Evolutionary conservation across 108 stramenopile genomes (phyloP).

Genomic region (Seminavis robusta): DNA sequence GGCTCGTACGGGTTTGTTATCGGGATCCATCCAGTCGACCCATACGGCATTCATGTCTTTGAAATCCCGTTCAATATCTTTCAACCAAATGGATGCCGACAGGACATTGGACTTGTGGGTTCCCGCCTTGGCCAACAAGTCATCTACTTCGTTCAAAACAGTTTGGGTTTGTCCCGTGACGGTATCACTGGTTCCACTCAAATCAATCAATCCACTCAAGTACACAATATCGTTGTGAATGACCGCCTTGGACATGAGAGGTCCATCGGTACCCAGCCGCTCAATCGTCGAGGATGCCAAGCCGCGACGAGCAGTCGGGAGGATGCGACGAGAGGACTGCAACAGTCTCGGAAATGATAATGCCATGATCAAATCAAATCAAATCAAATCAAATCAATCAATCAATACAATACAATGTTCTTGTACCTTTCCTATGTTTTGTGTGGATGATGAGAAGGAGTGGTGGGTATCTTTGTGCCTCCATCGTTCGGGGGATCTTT

Average conservation of each 20-base stretch:
- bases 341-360: too few relatives aligned
- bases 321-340: too few relatives aligned
- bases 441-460: too few relatives aligned
- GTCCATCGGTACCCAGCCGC: constrained; percentile 4
- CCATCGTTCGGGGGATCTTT: too few relatives aligned
- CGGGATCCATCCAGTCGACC: constrained; percentile 57
- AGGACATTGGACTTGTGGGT: constrained; percentile 58
- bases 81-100: constrained; percentile 62
- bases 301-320: too few relatives aligned
- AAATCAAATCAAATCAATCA: too few relatives aligned
- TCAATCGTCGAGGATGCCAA: too few relatives aligned
- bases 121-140: constrained; percentile 50
- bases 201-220: constrained; percentile 40
- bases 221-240: constrained; percentile 56
- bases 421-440: too few relatives aligned
- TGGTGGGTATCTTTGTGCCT: too few relatives aligned
- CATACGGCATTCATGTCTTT: constrained; percentile 59
- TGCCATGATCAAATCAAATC: too few relatives aligned
- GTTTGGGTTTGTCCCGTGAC: constrained; percentile 44
- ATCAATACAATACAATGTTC: too few relatives aligned
- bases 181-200: too few relatives aligned
- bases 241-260: constrained; percentile 38
- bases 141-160: constrained; percentile 54
- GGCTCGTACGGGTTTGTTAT: constrained; percentile 69
- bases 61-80: constrained; percentile 60